Evolutionary conservation across 805 yeast species (phyloP).

Genomic region (Zygoascus biomembranicola): DNA sequence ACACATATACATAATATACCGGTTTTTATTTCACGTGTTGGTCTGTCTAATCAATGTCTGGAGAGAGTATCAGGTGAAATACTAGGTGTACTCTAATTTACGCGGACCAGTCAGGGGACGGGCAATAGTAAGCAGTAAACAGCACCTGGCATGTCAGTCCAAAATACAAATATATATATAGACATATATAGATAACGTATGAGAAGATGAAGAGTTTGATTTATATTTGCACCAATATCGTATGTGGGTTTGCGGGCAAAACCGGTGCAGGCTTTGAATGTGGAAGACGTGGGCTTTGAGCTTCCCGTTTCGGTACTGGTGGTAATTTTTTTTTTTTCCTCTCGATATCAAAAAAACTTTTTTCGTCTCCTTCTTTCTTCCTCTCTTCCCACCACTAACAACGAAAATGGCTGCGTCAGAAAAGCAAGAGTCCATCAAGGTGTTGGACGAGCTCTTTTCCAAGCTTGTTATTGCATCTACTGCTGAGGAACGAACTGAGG

Average conservation of each 20-base stretch:
- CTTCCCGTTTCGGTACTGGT: neutral
- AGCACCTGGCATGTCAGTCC: neutral
- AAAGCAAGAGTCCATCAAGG: conserved; percentile 37
- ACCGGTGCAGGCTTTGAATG: too few relatives aligned
- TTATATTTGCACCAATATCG: neutral
- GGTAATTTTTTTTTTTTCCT: conserved; percentile 1
- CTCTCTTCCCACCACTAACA: neutral
- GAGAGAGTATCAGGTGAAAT: neutral
- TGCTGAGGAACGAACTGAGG: conserved; percentile 67
- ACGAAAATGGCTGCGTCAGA: conserved; percentile 16
- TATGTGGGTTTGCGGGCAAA: neutral
- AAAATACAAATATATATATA: neutral
- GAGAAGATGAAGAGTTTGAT: neutral
- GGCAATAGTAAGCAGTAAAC: neutral
- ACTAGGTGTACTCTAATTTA: neutral
- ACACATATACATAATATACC: too few relatives aligned
- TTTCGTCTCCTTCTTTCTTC: neutral
- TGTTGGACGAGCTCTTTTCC: conserved; percentile 86
- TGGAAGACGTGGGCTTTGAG: neutral
- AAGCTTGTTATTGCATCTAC: conserved; percentile 83
- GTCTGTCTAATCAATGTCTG: too few relatives aligned
- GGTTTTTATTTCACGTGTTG: too few relatives aligned
- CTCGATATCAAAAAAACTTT: neutral
- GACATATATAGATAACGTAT: neutral
- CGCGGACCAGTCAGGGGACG: neutral